A percentile compares a stretch with the other conserved stretches of the same genome.
Conservation (phyloP, 164 flowering plant genomes). For the Pachysandra terminalis region DNA sequence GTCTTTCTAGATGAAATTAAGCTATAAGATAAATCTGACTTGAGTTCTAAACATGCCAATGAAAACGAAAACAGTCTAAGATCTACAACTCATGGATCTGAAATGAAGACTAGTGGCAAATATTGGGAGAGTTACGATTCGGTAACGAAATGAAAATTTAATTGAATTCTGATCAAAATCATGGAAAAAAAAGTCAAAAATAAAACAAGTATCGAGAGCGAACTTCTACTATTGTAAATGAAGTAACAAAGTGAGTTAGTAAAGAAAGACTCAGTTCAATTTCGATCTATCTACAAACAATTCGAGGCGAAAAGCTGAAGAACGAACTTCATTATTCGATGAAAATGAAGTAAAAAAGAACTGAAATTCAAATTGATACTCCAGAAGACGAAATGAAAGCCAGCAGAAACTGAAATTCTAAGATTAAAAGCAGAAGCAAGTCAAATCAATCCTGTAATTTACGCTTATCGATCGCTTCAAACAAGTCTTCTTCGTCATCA, state of each 20-base stretch:
- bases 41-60: not conserved
- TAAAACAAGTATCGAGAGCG: no score
- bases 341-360: no score
- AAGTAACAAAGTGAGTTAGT: no score
- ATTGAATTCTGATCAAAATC: not conserved
- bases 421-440: not conserved
- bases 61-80: not conserved
- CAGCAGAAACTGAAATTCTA: no score
- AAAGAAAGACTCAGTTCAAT: not conserved
- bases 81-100: not conserved
- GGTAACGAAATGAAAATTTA: no score
- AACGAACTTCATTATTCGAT: not conserved
- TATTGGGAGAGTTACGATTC: no score
- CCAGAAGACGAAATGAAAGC: not conserved
- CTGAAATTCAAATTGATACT: not conserved
- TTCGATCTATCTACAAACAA: not conserved
- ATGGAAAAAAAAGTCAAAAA: not conserved
- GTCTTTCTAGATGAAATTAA: not conserved
- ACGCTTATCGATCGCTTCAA: conserved; percentile 91
- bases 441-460: conserved; percentile 7
- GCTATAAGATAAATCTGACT: not conserved
- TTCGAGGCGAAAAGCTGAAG: not conserved
- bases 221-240: no score
- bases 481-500: conserved; percentile 91
- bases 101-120: no score